Evolutionary conservation across 768 basidiomycete species (phyloP).

Genomic region (Naematelia encephala): DNA sequence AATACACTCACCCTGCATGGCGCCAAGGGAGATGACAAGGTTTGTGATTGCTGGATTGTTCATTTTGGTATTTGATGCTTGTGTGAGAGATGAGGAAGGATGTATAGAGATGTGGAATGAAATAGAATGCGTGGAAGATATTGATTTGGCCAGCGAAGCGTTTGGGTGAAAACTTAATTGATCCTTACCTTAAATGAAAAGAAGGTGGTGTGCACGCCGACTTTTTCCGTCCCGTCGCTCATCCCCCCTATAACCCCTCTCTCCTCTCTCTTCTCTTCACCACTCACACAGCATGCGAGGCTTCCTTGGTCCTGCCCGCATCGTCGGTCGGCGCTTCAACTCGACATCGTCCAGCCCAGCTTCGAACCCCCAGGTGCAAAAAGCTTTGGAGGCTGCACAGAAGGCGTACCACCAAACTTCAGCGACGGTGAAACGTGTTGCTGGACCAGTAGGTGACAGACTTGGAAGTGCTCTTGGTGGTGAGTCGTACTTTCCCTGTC

Average conservation of each 20-base stretch:
- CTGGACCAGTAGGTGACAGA: slow-evolving; percentile 49
- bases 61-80: slow-evolving; percentile 22
- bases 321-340: slow-evolving; percentile 34
- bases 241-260: background rate
- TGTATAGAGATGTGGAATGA: slow-evolving; percentile 14
- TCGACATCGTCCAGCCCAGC: slow-evolving; percentile 25
- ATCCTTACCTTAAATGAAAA: background rate
- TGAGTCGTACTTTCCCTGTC: slow-evolving; percentile 23
- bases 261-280: background rate
- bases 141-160: slow-evolving; percentile 3
- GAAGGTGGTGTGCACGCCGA: no score
- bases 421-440: slow-evolving; percentile 43
- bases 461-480: slow-evolving; percentile 43
- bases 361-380: slow-evolving; percentile 46
- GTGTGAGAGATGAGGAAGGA: slow-evolving; percentile 1
- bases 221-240: background rate
- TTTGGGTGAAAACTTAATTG: background rate
- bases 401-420: slow-evolving; percentile 38
- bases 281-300: slow-evolving; percentile 14
- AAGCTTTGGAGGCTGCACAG: slow-evolving; percentile 41
- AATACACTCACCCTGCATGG: slow-evolving; percentile 71
- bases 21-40: slow-evolving; percentile 82
- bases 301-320: slow-evolving; percentile 25
- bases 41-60: slow-evolving; percentile 59
- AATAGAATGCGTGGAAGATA: slow-evolving; percentile 11